Evolutionary conservation across 2,329 filamentous ascomycete genomes (phyloP).

Genomic region (Mycosphaerella sp.): DNA sequence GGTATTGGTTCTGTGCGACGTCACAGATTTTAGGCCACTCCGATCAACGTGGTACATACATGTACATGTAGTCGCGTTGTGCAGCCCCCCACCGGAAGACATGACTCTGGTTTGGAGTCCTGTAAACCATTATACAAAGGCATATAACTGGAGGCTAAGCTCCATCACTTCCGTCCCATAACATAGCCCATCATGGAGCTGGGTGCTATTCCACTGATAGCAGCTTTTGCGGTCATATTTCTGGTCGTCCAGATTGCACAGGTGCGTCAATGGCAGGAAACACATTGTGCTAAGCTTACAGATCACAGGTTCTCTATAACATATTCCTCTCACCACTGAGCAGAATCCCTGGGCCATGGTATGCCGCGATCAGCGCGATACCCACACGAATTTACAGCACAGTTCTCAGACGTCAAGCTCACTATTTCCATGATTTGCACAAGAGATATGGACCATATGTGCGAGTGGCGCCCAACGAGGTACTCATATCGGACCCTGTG

Average conservation of each 20-base stretch:
- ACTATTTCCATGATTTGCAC: constrained; percentile 37
- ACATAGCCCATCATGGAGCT: background rate
- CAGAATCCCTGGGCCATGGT: constrained; percentile 15
- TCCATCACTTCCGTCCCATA: background rate
- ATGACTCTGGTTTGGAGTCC: no score
- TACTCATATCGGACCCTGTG: constrained; percentile 24
- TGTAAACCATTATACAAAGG: background rate
- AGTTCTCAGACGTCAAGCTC: constrained; percentile 22
- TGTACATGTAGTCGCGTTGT: no score
- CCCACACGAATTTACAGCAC: constrained; percentile 4
- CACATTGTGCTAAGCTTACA: background rate
- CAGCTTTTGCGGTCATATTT: background rate
- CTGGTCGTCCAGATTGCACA: background rate
- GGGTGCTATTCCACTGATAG: background rate
- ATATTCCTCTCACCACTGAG: constrained; percentile 11
- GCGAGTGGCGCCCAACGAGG: constrained; percentile 25
- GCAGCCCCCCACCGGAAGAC: no score
- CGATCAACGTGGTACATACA: no score
- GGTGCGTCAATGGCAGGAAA: background rate
- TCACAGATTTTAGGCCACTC: no score
- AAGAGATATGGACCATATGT: constrained; percentile 28
- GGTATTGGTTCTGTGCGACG: no score
- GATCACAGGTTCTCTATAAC: constrained; percentile 6
- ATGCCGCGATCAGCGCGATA: constrained; percentile 8
- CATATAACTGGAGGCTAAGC: background rate